Conservation (phyloP, 1,284 basidiomycete genomes). For the Cystobasidium pallidum region DNA sequence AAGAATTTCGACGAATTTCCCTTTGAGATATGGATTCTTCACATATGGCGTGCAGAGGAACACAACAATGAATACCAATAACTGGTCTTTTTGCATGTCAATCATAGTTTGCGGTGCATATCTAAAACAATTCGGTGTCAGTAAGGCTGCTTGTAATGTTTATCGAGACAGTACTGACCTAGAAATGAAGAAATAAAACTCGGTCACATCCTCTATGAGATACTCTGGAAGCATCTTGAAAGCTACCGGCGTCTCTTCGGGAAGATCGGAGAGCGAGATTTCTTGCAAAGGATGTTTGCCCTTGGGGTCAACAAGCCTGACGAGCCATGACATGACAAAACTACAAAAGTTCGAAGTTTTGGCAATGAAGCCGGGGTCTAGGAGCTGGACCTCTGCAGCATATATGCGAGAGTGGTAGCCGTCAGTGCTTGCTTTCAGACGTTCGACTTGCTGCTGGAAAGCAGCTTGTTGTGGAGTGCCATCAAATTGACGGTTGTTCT, state of each 20-base stretch:
- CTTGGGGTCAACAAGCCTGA: constrained; percentile 85
- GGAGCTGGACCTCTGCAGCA: constrained; percentile 80
- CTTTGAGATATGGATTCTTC: constrained; percentile 97
- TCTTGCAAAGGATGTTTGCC: constrained; percentile 73
- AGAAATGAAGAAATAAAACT: constrained; percentile 81
- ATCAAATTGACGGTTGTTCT: constrained; percentile 62
- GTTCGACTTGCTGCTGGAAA: constrained; percentile 53
- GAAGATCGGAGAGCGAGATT: constrained; percentile 70
- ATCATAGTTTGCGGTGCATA: constrained; percentile 78
- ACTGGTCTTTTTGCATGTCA: constrained; percentile 72
- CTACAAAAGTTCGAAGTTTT: constrained; percentile 69
- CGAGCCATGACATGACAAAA: constrained; percentile 92
- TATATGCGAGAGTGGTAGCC: constrained; percentile 59
- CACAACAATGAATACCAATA: constrained; percentile 86
- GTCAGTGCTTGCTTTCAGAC: constrained; percentile 54
- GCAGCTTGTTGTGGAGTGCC: constrained; percentile 58
- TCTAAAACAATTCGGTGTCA: constrained; percentile 57
- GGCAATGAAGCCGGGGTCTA: constrained; percentile 81
- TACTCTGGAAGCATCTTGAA: constrained; percentile 95
- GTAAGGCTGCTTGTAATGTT: constrained; percentile 13
- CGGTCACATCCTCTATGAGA: constrained; percentile 89
- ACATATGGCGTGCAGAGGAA: constrained; percentile 95
- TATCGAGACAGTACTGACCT: constrained; percentile 63
- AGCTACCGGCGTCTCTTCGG: constrained; percentile 76
- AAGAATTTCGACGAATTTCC: constrained; percentile 88